These are phyloP conservation scores for Gryganskiella cystojenkinii DNA, from an alignment of 192 early-diverging fungal species.

Conservation along the genomic window DNA sequence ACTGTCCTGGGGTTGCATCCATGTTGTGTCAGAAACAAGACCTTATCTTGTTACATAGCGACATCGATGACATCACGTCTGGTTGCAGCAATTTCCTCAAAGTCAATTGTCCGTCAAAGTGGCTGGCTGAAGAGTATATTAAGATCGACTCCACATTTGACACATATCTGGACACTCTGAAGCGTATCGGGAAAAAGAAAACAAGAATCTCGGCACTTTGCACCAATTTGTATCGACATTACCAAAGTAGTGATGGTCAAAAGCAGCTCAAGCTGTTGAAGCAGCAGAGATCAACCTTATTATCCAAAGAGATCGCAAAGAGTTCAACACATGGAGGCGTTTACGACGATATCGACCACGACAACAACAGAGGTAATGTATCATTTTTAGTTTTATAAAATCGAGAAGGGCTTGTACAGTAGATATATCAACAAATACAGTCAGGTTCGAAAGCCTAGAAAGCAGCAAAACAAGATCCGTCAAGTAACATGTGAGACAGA, in stretches of 20 bases:
- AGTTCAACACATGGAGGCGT: slow-evolving; percentile 19
- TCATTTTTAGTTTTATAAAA: too few relatives aligned
- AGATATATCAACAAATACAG: too few relatives aligned
- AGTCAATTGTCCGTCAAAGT: slow-evolving; percentile 23
- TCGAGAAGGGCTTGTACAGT: too few relatives aligned
- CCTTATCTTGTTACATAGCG: too few relatives aligned
- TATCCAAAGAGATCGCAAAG: slow-evolving; percentile 16
- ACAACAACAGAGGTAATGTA: too few relatives aligned
- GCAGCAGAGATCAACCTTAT: slow-evolving; percentile 22
- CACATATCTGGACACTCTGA: slow-evolving; percentile 11
- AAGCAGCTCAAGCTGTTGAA: slow-evolving; percentile 25
- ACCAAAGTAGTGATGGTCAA: slow-evolving; percentile 5
- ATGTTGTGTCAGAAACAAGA: too few relatives aligned
- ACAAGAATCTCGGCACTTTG: slow-evolving; percentile 4
- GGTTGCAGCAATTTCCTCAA: slow-evolving; percentile 23
- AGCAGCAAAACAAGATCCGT: too few relatives aligned
- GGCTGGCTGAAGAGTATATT: slow-evolving; percentile 35
- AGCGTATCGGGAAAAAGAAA: slow-evolving; percentile 16
- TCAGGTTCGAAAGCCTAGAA: too few relatives aligned
- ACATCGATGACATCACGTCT: slow-evolving; percentile 11
- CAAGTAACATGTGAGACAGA: too few relatives aligned
- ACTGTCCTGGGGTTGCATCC: too few relatives aligned
- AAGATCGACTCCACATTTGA: slow-evolving; percentile 23
- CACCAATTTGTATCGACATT: slow-evolving; percentile 12
- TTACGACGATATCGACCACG: slow-evolving; percentile 15